phyloP scores from a whole-genome alignment of 2,329 filamentous ascomycete species.

The Cyphellophora europaea region DNA sequence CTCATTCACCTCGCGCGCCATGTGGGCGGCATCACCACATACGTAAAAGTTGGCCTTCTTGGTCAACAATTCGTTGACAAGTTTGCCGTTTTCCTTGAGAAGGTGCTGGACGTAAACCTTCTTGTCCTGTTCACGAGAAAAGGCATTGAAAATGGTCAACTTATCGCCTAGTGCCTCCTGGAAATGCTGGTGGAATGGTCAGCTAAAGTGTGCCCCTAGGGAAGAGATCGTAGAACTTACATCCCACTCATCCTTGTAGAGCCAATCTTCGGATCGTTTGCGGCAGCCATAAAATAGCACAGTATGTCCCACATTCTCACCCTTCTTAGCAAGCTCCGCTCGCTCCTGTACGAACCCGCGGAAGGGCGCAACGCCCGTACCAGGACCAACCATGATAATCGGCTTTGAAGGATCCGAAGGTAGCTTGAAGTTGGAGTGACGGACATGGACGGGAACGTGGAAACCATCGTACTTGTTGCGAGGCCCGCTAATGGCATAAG shows the following conservation, averaged over 20 bases:
- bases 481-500: constrained; percentile 78
- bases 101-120: constrained; percentile 98
- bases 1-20: constrained; percentile 87
- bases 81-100: constrained; percentile 69
- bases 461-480: constrained; percentile 96
- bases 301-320: constrained; percentile 75
- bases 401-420: constrained; percentile 91
- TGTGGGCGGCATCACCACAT: constrained; percentile 93
- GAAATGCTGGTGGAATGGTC: constrained; percentile 54
- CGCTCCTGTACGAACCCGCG: constrained; percentile 91
- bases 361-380: constrained; percentile 95
- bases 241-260: constrained; percentile 88
- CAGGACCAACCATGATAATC: constrained; percentile 90
- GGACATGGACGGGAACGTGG: constrained; percentile 88
- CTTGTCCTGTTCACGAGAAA: constrained; percentile 76
- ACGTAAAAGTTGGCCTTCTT: constrained; percentile 93
- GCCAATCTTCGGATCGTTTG: constrained; percentile 76
- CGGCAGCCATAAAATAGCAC: constrained; percentile 94
- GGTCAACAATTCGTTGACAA: constrained; percentile 78
- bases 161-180: constrained; percentile 75
- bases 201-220: constrained; percentile 19
- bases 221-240: constrained; percentile 44
- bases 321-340: constrained; percentile 69
- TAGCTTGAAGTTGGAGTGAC: constrained; percentile 98
- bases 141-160: constrained; percentile 84